Evolutionary conservation across 1,284 basidiomycete species (phyloP).

Genomic region (Fomitopsis palustris): DNA sequence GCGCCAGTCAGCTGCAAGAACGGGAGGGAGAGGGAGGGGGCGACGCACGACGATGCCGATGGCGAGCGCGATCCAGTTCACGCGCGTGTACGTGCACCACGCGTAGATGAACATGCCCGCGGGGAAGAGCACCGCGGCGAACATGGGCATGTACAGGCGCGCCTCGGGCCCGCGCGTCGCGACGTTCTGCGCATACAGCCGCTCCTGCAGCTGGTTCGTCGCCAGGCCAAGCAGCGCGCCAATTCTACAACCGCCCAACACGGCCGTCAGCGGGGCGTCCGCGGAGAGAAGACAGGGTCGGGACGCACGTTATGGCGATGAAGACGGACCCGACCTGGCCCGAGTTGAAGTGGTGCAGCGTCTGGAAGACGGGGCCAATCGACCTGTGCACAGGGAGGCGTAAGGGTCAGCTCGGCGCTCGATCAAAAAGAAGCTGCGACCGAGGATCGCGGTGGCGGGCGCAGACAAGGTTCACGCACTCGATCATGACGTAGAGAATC

Average conservation of each 20-base stretch:
- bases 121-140: conserved; percentile 61
- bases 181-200: conserved; percentile 37
- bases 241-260: conserved; percentile 1
- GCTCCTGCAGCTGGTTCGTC: conserved; percentile 5
- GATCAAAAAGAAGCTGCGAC: background rate
- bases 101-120: conserved; percentile 65
- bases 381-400: conserved; percentile 37
- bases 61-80: conserved; percentile 56
- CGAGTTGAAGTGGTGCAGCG: conserved; percentile 63
- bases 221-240: background rate
- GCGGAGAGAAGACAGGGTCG: background rate
- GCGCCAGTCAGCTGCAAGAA: background rate
- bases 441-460: background rate
- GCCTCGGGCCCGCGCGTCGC: conserved; percentile 65
- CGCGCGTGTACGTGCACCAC: conserved; percentile 49
- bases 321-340: conserved; percentile 66
- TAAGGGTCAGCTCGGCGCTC: background rate
- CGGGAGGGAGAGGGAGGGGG: background rate
- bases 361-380: conserved; percentile 55
- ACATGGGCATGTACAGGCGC: conserved; percentile 64
- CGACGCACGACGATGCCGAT: conserved; percentile 49
- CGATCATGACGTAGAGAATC: conserved; percentile 66
- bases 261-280: background rate
- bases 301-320: conserved; percentile 51
- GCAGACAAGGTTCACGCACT: conserved; percentile 36